phyloP scores from a whole-genome alignment of 106 monocot species.

The Alisma plantagoaquatica region DNA sequence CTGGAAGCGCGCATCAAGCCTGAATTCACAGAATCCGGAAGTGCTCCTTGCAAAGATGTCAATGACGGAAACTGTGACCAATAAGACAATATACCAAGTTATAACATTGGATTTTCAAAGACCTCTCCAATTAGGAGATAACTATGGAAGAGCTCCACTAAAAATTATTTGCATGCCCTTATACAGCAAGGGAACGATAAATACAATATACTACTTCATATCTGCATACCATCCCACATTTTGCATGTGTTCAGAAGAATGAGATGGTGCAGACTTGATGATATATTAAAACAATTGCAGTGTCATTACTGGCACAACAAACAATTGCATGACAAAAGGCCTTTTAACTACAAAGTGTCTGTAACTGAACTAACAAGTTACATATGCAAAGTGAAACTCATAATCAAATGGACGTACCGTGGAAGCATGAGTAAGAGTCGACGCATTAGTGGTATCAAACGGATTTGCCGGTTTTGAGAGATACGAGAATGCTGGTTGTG shows the following conservation, averaged over 20 bases:
- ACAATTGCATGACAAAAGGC: background rate
- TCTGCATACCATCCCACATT: background rate
- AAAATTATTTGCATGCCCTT: no score
- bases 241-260: background rate
- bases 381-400: background rate
- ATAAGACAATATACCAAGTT: background rate
- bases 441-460: constrained; percentile 57
- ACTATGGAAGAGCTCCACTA: no score
- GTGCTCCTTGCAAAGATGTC: constrained; percentile 43
- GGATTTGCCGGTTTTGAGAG: constrained; percentile 55
- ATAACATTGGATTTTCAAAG: background rate
- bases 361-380: background rate
- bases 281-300: background rate
- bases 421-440: constrained; percentile 28
- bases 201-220: background rate
- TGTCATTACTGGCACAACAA: background rate
- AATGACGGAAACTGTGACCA: constrained; percentile 44
- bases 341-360: background rate
- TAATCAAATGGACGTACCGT: constrained; percentile 24
- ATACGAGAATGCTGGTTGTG: constrained; percentile 34
- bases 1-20: constrained; percentile 30
- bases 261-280: background rate
- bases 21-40: constrained; percentile 19
- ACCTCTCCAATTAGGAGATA: no score
- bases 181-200: background rate